Evolutionary conservation across 1,284 basidiomycete genomes (phyloP), one percentile per base, ranked within the genome.

Genomic region (Phellopilus nigrolimitatus): DNA sequence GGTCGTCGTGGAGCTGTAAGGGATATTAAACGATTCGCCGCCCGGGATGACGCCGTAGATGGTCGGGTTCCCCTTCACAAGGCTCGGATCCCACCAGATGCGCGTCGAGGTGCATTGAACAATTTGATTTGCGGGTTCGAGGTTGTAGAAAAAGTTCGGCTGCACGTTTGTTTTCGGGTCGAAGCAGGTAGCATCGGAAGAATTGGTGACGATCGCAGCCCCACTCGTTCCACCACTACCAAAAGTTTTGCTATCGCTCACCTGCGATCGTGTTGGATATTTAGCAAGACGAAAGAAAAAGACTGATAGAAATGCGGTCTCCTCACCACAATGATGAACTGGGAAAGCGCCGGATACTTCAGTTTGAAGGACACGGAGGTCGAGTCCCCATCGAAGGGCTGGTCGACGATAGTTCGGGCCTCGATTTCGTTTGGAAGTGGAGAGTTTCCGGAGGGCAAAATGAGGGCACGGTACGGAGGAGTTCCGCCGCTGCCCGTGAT

Each of bases 11-110:
- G 59, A 30, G 5, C 69, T 70, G 49, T 72, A 51, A 1, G 82
- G 79, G 49, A 90, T 76, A 5, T 71, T 61, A 62, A 89, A 89
- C 0, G 86, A 84, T 46, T 86, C 68, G 13, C 88, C 88, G 1
- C 86, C 88, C 1, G 88, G 88, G 28, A 91, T 89, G 37, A 89
- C 70, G 7, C 85, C 87, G 36, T 80, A 70, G 63, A 90, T 84
- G 27, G 66, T 73, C 2, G 79, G 73, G 1, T 62, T 74, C 8
- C 84, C 82, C 64, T 78, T 66, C 0, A 80, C 75, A 12, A 61
- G 64, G 3, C 66, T 56, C 2, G 69, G 61, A 51, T 76, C 66
- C 83, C 82, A 88, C 74, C 75, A 86, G 57, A 88, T 63, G 45
- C 84, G 76, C 22, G 75, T 79, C 6, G 72, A 7, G 30, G 61